Evolutionary conservation across 176 grass and related monocot species (phyloP), one percentile per base, ranked within the genome.

Genomic region (Hyparrhenia diplandra): DNA sequence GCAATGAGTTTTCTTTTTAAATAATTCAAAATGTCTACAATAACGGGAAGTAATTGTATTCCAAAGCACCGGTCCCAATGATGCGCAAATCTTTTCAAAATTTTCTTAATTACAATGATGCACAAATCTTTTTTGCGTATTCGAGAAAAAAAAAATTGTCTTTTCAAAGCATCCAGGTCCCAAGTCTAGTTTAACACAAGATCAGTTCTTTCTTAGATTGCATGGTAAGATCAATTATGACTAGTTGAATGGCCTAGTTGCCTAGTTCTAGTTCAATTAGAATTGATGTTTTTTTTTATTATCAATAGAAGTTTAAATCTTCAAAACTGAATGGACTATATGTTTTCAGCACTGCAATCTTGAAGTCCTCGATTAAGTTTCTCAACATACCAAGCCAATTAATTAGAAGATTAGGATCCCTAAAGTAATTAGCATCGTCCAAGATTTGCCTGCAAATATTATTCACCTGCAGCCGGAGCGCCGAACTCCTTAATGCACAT

Each of bases 401-500:
- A 55, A 55, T n/a, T 55, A 32, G 31, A 4, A n/a, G 25, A 73
- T 21, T 73, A 12, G 55, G 11, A 37, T 55, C 10, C 1, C 46
- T 57, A 37, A 74, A 39, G 10, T 59, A 75, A 59, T 17, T 75
- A 75, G 52, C 30, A 25, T 11, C 55, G 39, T 16, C 34, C 28
- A 54, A 54, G 46, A 52, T 52, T 54, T 32, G 1, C 17, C 2
- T 14, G 30, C 0, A 2, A 52, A 54, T 25, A 13, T 1, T 24
- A 6, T 27, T 52, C 23, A 80, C 77, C 63, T 54, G 77, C 13
- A 67, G 8, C n/a, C 2, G 75, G 13, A 42, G 43, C 39, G 3
- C 24, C 28, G 46, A 37, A 67, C 27, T 74, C 80, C 18, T 64
- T 64, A 16, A 89, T 43, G 70, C 63, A 71, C 29, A 57, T 51